Base-by-base conservation (phyloP, 2,329 filamentous ascomycete species). In the Hymenoscyphus infarciens region DNA sequence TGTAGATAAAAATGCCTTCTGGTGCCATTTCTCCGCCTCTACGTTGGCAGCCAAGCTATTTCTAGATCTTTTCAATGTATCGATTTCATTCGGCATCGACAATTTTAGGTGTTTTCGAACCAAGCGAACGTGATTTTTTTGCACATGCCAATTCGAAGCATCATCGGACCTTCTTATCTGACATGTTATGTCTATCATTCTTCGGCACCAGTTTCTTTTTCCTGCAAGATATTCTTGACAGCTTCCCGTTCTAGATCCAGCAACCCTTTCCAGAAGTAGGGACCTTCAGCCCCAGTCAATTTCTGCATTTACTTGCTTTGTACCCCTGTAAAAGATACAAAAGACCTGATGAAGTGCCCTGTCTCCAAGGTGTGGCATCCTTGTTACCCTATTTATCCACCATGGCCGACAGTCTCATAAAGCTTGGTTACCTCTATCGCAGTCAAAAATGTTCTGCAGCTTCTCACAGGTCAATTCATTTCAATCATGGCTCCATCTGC, bases 401-500 rank as follows among this genome's bases (percentile, higher is more conserved):
- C 29, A 56, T 56, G 27, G 10, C 54, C 33, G 29, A 35, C 16
- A 22, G 54, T 31, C 54, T 56, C 54, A 56, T 56, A 56, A 56
- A 56, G 54, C 25, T 56, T 19, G 54, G 54, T 56, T 56, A 56
- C 54, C 42, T 11, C 42, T n/a, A 19, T 35, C 54, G 29, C 19
- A 35, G 15, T 13, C 15, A 25, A 57, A 59, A 7, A 5, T 19
- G 10, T 22, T 19, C 7, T 31, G 54, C 54, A 56, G 54, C 54
- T 56, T n/a, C 54, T 10, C 29, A 56, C 33, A 49, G 42, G 42
- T 22, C 42, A 49, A 49, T 33, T 33, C 33, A 57, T 16, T n/a
- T 27, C 35, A 27, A 52, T 45, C 29, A 66, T 66, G 65, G 57
- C 63, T 53, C 60, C 63, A 4, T 65, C 63, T 42, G 60, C 64